Evolutionary conservation across 257 asterid species (phyloP), one percentile per base, ranked within the genome.

Genomic region (Solanum ahanhuiri): DNA sequence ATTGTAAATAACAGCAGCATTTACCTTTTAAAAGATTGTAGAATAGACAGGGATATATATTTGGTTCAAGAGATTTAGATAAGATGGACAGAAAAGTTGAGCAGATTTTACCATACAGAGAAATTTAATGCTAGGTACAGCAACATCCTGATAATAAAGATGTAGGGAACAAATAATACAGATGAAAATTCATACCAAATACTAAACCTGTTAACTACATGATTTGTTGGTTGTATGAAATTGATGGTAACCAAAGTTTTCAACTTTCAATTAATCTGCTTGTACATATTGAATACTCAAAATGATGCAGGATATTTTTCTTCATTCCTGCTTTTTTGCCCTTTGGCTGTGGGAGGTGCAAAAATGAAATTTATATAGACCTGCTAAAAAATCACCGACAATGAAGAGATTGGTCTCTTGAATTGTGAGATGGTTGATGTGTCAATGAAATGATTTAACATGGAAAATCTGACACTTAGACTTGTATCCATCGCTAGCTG

Each of bases 381-480:
- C 84, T 43, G 83, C 39, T 45, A 41, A 45, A 85, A 85, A 48
- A 20, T 45, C 54, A 83, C 20, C 39, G 9, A 71, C 33, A 22
- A 48, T 48, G 69, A 45, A 85, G 67, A 30, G 83, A 71, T 85
- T 79, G 41, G 41, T 79, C 83, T 17, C 81, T 18, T 45, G 81
- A 25, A 85, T 25, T 17, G 31, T 57, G 31, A 22, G 54, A 85
- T 70, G 43, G 76, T 69, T 66, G 71, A 37, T 60, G 85, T 37
- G 77, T 93, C 90, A 96, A 87, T 89, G 93, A 91, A 89, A 92
- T 60, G 99, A 93, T 87, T 93, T 96, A 91, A 96, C 92, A 88
- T 94, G 99, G 93, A 96, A 96, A 89, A 95, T 90, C 89, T 96
- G 99, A 93, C 99, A 96, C 76, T 92, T 88, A 17, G 96, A 88